These are phyloP conservation scores for Dendrobium chrysotoxum DNA, from an alignment of 106 monocot species.

Conservation along the genomic window DNA sequence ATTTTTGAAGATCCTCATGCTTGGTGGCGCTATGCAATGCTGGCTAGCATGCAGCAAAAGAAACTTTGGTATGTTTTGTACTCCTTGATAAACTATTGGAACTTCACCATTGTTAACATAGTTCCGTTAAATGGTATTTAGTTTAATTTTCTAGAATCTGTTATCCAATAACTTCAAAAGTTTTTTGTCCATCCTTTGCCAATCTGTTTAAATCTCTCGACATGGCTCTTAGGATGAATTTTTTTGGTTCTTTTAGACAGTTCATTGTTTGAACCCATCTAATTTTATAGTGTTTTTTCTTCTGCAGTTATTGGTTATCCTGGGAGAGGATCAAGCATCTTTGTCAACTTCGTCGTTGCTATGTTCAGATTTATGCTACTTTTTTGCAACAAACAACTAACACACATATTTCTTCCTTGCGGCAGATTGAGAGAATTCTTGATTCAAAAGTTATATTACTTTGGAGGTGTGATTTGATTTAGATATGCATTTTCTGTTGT, in stretches of 20 bases:
- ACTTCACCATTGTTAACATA: background rate
- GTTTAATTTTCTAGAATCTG: background rate
- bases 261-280: background rate
- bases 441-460: constrained; percentile 86
- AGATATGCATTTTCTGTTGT: background rate
- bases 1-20: constrained; percentile 59
- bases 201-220: background rate
- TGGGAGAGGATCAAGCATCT: constrained; percentile 96
- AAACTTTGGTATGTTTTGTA: constrained; percentile 58
- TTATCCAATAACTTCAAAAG: background rate
- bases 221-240: background rate
- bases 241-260: background rate
- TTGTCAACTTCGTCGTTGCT: constrained; percentile 84
- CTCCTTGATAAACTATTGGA: background rate
- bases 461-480: constrained; percentile 57
- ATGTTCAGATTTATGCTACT: constrained; percentile 78
- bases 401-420: constrained; percentile 48
- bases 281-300: background rate
- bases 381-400: constrained; percentile 43
- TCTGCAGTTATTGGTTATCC: constrained; percentile 66
- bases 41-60: constrained; percentile 83
- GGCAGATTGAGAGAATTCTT: constrained; percentile 85
- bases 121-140: background rate
- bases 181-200: background rate
- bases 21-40: constrained; percentile 94